These are phyloP conservation scores for Suhomyces chickasaworum DNA, from an alignment of 1,139 yeast genomes.

Conservation along the genomic window DNA sequence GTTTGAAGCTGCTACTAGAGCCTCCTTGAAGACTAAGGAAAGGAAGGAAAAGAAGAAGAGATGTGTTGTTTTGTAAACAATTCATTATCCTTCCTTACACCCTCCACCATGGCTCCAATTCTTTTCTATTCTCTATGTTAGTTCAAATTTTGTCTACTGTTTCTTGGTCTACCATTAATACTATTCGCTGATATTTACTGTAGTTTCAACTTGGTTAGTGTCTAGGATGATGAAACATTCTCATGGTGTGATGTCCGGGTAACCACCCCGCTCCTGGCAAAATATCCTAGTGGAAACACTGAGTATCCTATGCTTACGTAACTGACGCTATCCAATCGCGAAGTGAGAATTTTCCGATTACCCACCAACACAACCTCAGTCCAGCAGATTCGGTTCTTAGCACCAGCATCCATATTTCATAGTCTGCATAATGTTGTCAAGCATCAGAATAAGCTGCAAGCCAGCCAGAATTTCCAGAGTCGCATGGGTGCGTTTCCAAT, in stretches of 20 bases:
- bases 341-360: constrained; percentile 13
- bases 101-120: constrained; percentile 7
- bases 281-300: too few species aligned
- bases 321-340: constrained; percentile 12
- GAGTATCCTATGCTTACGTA: too few species aligned
- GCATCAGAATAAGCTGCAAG: constrained; percentile 16
- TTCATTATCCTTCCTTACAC: background rate
- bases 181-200: constrained; percentile 12
- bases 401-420: background rate
- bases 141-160: constrained; percentile 9
- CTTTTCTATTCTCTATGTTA: constrained; percentile 13
- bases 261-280: background rate
- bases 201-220: background rate
- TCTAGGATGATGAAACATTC: too few species aligned
- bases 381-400: background rate
- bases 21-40: constrained; percentile 69
- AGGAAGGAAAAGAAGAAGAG: constrained; percentile 56
- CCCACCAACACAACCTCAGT: constrained; percentile 1
- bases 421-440: constrained; percentile 16
- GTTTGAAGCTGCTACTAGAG: constrained; percentile 90
- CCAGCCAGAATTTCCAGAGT: constrained; percentile 9
- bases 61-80: constrained; percentile 57
- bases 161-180: constrained; percentile 14
- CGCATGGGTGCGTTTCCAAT: constrained; percentile 17
- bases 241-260: constrained; percentile 1